Evolutionary conservation across 768 basidiomycete species (phyloP).

Genomic region (Mycena galopus): DNA sequence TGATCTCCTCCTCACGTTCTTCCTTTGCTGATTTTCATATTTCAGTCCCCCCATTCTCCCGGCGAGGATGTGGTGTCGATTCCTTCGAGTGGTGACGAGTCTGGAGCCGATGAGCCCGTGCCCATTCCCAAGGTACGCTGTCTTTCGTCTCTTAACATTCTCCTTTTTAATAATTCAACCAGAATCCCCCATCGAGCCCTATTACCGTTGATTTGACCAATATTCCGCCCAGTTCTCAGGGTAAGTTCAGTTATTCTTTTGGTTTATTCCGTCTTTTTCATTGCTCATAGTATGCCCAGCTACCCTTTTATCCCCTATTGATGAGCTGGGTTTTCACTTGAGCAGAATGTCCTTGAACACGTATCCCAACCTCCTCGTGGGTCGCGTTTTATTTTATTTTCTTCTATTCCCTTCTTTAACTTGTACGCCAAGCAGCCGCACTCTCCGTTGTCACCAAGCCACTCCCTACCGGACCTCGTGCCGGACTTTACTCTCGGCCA

Average conservation of each 20-base stretch:
- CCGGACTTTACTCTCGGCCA: background rate
- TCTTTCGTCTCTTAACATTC: background rate
- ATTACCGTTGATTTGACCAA: background rate
- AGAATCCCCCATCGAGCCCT: background rate
- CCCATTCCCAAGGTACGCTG: background rate
- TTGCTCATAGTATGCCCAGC: background rate
- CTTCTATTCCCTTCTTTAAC: background rate
- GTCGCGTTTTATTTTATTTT: background rate
- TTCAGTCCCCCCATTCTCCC: background rate
- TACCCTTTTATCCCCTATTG: background rate
- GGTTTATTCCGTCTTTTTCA: background rate
- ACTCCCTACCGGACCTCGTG: constrained; percentile 13
- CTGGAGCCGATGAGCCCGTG: background rate
- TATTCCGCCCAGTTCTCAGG: background rate
- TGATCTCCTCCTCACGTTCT: too few relatives aligned
- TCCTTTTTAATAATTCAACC: background rate
- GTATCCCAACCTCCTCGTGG: background rate
- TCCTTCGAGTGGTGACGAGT: background rate
- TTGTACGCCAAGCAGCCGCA: background rate
- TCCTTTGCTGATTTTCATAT: background rate
- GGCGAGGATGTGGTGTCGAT: background rate
- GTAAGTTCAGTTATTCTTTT: background rate
- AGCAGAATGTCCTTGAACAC: background rate
- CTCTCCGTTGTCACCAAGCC: constrained; percentile 5
- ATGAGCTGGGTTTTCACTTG: background rate